phyloP scores from a whole-genome alignment of 495 filamentous ascomycete genomes.

The Tuber borchii region DNA sequence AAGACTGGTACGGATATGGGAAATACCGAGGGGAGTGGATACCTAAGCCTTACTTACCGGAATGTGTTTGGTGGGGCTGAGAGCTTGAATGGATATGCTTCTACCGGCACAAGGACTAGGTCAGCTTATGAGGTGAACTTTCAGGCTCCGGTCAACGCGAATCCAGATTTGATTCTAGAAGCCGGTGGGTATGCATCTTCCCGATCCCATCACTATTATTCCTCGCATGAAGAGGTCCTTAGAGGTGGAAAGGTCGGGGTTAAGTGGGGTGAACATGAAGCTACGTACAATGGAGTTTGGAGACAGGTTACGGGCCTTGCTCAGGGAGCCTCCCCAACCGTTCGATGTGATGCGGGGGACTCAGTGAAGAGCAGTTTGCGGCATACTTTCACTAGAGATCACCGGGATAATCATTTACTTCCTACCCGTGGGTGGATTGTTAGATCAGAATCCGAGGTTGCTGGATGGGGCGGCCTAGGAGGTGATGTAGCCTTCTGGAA shows the following conservation, averaged over 20 bases:
- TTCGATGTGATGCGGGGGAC: conserved; percentile 82
- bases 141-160: conserved; percentile 67
- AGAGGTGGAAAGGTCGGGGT: conserved; percentile 71
- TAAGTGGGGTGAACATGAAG: conserved; percentile 61
- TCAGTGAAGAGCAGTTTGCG: conserved; percentile 78
- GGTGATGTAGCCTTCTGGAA: conserved; percentile 91
- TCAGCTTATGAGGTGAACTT: conserved; percentile 82
- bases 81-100: conserved; percentile 69
- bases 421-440: conserved; percentile 71
- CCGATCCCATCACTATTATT: conserved; percentile 73
- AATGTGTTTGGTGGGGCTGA: conserved; percentile 96
- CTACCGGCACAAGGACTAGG: conserved; percentile 77
- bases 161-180: conserved; percentile 70
- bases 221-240: conserved; percentile 85
- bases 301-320: conserved; percentile 75
- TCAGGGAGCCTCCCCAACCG: conserved; percentile 65
- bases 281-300: conserved; percentile 76
- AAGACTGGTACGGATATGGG: conserved; percentile 91
- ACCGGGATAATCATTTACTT: conserved; percentile 72
- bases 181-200: conserved; percentile 71
- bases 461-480: conserved; percentile 73
- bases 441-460: conserved; percentile 70
- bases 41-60: conserved; percentile 70
- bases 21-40: conserved; percentile 84
- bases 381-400: conserved; percentile 72